These are phyloP conservation scores for Penicillium sp. DNA, from an alignment of 2,329 filamentous ascomycete genomes.

Conservation along the genomic window DNA sequence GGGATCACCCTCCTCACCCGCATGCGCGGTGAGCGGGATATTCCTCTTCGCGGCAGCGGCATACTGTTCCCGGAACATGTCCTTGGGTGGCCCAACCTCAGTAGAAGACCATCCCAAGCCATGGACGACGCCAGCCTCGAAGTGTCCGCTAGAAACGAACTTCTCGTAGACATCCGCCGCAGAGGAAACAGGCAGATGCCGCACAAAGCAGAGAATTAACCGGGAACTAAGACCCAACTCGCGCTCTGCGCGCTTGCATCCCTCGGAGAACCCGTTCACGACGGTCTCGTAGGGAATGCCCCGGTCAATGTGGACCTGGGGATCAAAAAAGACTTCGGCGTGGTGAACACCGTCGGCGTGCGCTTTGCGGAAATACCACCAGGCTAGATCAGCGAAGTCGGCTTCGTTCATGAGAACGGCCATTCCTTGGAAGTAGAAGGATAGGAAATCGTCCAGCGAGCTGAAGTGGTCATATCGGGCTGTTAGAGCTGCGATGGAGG, in stretches of 20 bases:
- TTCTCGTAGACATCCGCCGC: slow-evolving; percentile 50
- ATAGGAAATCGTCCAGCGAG: slow-evolving; percentile 75
- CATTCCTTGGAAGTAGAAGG: slow-evolving; percentile 79
- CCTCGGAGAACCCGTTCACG: slow-evolving; percentile 65
- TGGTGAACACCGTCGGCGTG: slow-evolving; percentile 69
- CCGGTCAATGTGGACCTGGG: slow-evolving; percentile 71
- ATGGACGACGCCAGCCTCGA: slow-evolving; percentile 57
- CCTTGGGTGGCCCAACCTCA: slow-evolving; percentile 59
- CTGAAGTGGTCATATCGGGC: slow-evolving; percentile 70
- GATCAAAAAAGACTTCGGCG: slow-evolving; percentile 81
- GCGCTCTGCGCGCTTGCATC: slow-evolving; percentile 62
- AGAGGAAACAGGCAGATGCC: slow-evolving; percentile 68
- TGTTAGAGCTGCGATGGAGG: slow-evolving; percentile 62
- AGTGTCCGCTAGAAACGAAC: slow-evolving; percentile 45
- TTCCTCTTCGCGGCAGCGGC: slow-evolving; percentile 56
- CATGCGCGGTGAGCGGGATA: slow-evolving; percentile 71
- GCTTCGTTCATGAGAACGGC: slow-evolving; percentile 65
- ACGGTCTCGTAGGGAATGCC: slow-evolving; percentile 68
- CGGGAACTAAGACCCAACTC: slow-evolving; percentile 69
- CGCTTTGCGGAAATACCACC: slow-evolving; percentile 71
- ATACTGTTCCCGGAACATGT: slow-evolving; percentile 67
- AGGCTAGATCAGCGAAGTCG: slow-evolving; percentile 76
- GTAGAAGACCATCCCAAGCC: slow-evolving; percentile 73
- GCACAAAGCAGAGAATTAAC: slow-evolving; percentile 73
- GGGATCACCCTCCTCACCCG: slow-evolving; percentile 74